Evolutionary conservation across 2,329 filamentous ascomycete species (phyloP), one percentile per base, ranked within the genome.

Genomic region (Microcera coccophila): DNA sequence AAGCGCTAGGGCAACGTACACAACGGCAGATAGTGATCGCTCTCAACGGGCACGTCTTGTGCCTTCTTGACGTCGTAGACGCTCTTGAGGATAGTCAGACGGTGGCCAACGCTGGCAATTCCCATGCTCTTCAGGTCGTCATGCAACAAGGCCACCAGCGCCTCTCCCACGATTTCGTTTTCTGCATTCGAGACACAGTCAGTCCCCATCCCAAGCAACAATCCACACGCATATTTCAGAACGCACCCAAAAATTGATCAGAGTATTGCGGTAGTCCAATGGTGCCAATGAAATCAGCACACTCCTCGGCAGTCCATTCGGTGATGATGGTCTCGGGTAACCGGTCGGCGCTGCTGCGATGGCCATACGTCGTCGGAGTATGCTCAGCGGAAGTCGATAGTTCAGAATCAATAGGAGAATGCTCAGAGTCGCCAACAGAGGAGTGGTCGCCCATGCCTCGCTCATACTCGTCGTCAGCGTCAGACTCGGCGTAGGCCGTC

Each of bases 11-110:
- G 14, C 35, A 45, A 56, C 57, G 20, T 83, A 95, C 90, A 93
- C 38, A 93, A 74, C 28, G 93, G 93, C 39, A 96, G 79, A 64
- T 96, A 98, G 65, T 97, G 88, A 59, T 96, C 91, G 48, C 85
- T 84, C 62, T 97, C 91, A 57, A 96, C 79, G 14, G 88, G 85
- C 47, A 97, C 81, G 58, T 95, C 90, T 61, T 96, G 90, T 52
- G 89, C 89, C 64, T 91, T 85, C 71, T 98, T 98, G 61, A 93
- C 84, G 61, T 97, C 90, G 69, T 96, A 97, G 41, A 97, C 90
- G 58, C 84, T 90, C 71, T 96, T 97, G 45, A 98, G 76, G 44
- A 98, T 94, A 17, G 90, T 95, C 58, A 98, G 75, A 47, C 93
- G 84, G 70, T 98, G 93, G 31, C 93, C 93, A 36, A 96, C 89